These are phyloP conservation scores for Vitis rupestris DNA, from an alignment of 164 flowering plant genomes.

Conservation along the genomic window DNA sequence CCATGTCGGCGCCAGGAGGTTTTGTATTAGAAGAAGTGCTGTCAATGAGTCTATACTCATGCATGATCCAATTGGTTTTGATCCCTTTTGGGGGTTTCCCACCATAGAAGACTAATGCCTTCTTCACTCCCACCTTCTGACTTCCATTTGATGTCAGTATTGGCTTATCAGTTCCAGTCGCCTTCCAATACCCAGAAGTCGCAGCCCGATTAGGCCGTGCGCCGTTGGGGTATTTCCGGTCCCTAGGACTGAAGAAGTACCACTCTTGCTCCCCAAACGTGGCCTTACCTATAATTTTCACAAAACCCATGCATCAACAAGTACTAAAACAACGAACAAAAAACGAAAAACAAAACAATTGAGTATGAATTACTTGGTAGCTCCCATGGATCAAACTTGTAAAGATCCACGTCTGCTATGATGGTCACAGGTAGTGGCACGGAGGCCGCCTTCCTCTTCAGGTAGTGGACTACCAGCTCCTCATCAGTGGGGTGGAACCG, in stretches of 20 bases:
- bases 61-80: conserved; percentile 65
- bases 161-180: conserved; percentile 63
- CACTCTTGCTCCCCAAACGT: conserved; percentile 57
- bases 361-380: conserved; percentile 38
- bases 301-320: background rate
- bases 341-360: background rate
- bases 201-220: conserved; percentile 62
- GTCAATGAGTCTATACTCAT: conserved; percentile 43
- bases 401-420: conserved; percentile 59
- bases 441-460: conserved; percentile 42
- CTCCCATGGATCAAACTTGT: conserved; percentile 72
- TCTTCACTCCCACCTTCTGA: conserved; percentile 59
- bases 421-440: conserved; percentile 50
- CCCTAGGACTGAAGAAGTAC: conserved; percentile 59
- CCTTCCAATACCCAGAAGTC: conserved; percentile 61
- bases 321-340: background rate
- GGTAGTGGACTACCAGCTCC: conserved; percentile 65
- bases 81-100: conserved; percentile 62
- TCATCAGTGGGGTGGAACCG: conserved; percentile 77
- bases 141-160: conserved; percentile 36
- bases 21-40: conserved; percentile 12
- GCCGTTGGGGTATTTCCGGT: conserved; percentile 61
- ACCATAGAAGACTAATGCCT: conserved; percentile 57
- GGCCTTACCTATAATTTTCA: conserved; percentile 39
- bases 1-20: conserved; percentile 12